These are phyloP conservation scores for Ustulina deusta DNA, from an alignment of 2,329 filamentous ascomycete genomes.

Conservation along the genomic window DNA sequence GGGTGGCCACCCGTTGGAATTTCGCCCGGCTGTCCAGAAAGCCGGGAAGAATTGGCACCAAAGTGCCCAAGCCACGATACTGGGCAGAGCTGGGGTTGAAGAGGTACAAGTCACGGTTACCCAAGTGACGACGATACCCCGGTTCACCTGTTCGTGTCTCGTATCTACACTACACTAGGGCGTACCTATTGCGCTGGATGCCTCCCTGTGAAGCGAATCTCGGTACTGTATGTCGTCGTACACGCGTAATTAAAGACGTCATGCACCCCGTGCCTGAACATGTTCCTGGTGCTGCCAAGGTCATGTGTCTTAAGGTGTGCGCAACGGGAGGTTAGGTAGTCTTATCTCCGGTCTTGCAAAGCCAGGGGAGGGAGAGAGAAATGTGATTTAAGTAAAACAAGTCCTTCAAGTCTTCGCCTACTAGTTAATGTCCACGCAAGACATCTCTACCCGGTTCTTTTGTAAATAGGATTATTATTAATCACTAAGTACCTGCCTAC, in stretches of 20 bases:
- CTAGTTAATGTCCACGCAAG: slow-evolving; percentile 34
- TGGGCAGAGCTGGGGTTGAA: slow-evolving; percentile 6
- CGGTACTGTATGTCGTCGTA: neutral
- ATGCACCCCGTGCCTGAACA: slow-evolving; percentile 9
- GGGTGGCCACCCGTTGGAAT: no score
- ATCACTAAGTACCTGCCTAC: slow-evolving; percentile 15
- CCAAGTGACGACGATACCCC: neutral
- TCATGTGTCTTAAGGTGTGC: slow-evolving; percentile 2
- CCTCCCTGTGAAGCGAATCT: neutral
- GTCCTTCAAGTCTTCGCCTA: slow-evolving; percentile 5
- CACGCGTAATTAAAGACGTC: slow-evolving; percentile 12
- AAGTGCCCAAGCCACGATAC: slow-evolving; percentile 14
- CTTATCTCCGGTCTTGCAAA: slow-evolving; percentile 29
- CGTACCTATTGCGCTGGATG: no score
- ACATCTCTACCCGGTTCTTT: slow-evolving; percentile 6
- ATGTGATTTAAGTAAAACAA: slow-evolving; percentile 14
- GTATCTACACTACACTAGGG: neutral
- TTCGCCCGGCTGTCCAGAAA: no score
- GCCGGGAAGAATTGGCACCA: neutral
- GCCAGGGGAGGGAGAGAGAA: neutral
- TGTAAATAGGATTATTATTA: slow-evolving; percentile 11
- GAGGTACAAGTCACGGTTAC: neutral
- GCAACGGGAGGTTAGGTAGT: neutral
- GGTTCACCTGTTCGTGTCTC: neutral
- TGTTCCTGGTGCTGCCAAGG: slow-evolving; percentile 1